Evolutionary conservation across 169 alveolate species (phyloP).

Genomic region (Plasmodium gallinaceum): DNA sequence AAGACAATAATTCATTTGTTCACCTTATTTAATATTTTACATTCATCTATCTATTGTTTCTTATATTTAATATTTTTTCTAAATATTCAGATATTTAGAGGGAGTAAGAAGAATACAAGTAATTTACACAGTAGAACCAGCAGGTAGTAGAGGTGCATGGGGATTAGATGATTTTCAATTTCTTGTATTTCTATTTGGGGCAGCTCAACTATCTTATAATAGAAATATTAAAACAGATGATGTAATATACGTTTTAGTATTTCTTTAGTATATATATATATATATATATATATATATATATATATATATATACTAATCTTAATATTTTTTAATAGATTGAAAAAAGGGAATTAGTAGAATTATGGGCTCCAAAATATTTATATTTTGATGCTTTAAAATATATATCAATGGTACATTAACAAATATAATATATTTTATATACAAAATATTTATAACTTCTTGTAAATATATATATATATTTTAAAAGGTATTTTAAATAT

Average conservation of each 20-base stretch:
- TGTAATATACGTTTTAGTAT: conserved; percentile 11
- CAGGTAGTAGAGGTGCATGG: conserved; percentile 99
- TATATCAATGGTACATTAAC: conserved; percentile 34
- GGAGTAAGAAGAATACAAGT: conserved; percentile 94
- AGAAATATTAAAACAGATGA: conserved; percentile 77
- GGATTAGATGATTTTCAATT: conserved; percentile 99
- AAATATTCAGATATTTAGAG: conserved; percentile 91
- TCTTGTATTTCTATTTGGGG: conserved; percentile 96
- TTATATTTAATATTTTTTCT: not conserved
- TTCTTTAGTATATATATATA: conserved; percentile 81
- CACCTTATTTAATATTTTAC: not conserved
- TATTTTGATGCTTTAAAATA: conserved; percentile 62
- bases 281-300: conserved; percentile 85
- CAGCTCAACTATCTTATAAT: conserved; percentile 93
- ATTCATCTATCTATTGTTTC: not conserved
- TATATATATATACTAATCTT: conserved; percentile 22
- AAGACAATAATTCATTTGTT: not conserved
- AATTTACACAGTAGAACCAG: conserved; percentile 98
- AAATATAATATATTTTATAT: not conserved
- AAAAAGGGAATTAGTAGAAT: conserved; percentile 41
- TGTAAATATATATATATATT: not conserved
- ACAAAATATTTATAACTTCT: not conserved
- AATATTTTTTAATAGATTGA: conserved; percentile 30
- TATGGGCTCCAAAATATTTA: conserved; percentile 70
- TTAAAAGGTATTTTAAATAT: not conserved